phyloP scores from a whole-genome alignment of 352 stramenopile genomes.

The Thraustochytrium striatum region DNA sequence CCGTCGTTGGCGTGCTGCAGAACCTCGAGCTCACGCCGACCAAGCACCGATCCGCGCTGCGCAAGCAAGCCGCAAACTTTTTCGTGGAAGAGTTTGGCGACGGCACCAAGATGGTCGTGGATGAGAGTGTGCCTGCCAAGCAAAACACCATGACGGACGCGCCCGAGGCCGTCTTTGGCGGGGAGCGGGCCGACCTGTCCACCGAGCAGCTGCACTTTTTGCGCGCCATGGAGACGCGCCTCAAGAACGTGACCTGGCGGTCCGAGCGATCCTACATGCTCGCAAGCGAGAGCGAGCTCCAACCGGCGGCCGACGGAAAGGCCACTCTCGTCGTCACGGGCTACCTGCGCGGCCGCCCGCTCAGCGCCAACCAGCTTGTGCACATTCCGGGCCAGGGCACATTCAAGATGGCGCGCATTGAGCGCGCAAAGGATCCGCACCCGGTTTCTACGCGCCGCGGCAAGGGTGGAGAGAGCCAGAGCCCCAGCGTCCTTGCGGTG shows the following conservation, averaged over 20 bases:
- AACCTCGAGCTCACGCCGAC: slow-evolving; percentile 7
- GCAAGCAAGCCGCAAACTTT: slow-evolving; percentile 41
- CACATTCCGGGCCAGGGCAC: slow-evolving; percentile 93
- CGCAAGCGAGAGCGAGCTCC: not conserved
- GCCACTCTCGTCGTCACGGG: slow-evolving; percentile 68
- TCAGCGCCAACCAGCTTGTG: slow-evolving; percentile 90
- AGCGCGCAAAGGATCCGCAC: slow-evolving; percentile 54
- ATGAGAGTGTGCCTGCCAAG: not conserved
- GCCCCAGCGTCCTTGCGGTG: slow-evolving; percentile 57
- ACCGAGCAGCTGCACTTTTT: slow-evolving; percentile 8
- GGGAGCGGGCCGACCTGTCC: not conserved
- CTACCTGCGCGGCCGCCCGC: slow-evolving; percentile 87
- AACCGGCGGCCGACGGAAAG: not conserved
- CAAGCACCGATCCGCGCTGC: slow-evolving; percentile 36
- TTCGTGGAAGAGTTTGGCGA: slow-evolving; percentile 49
- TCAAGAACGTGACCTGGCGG: slow-evolving; percentile 1
- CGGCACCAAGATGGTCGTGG: slow-evolving; percentile 41
- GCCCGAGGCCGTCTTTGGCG: not conserved
- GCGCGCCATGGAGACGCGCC: slow-evolving; percentile 15
- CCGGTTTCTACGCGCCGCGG: slow-evolving; percentile 25
- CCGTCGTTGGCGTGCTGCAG: slow-evolving; percentile 47
- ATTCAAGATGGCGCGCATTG: slow-evolving; percentile 77
- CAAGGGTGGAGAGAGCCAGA: slow-evolving; percentile 16
- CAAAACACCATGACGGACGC: not conserved
- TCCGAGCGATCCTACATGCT: slow-evolving; percentile 46